phyloP scores from a whole-genome alignment of 2,329 filamentous ascomycete genomes.

The Lecanicillium sp. region DNA sequence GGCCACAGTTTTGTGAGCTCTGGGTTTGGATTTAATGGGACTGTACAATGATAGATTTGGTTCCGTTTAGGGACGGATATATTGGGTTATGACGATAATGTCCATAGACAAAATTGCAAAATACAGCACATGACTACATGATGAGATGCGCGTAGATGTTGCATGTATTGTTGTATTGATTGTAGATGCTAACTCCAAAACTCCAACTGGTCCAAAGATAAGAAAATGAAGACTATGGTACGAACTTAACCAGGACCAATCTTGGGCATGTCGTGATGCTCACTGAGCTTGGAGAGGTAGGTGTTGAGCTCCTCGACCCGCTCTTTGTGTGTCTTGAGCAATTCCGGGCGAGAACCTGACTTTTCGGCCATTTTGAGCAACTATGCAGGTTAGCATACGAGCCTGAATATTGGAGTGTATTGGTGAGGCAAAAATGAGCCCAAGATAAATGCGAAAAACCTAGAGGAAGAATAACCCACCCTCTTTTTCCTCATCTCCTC shows the following conservation, averaged over 20 bases:
- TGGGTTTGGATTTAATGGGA: conserved; percentile 3
- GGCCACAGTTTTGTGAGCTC: neutral
- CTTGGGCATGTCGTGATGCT: conserved; percentile 94
- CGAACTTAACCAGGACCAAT: conserved; percentile 54
- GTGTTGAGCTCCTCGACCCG: conserved; percentile 92
- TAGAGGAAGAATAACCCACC: conserved; percentile 43
- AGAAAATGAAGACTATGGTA: too few species aligned
- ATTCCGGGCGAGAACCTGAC: conserved; percentile 56
- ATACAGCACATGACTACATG: neutral
- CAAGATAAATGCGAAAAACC: neutral
- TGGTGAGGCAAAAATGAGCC: neutral
- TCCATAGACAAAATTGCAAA: conserved; percentile 13
- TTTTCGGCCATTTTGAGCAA: conserved; percentile 71
- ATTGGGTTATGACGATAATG: conserved; percentile 12
- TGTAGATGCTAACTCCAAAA: conserved; percentile 20
- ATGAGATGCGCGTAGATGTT: too few species aligned
- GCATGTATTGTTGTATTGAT: neutral
- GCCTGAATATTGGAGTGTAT: neutral
- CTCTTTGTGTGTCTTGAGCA: conserved; percentile 95
- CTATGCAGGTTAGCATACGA: conserved; percentile 35
- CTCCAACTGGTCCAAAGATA: neutral
- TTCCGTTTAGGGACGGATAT: conserved; percentile 3
- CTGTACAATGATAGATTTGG: conserved; percentile 8
- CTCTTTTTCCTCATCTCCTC: conserved; percentile 77
- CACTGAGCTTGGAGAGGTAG: conserved; percentile 84